These are phyloP conservation scores for Pyrenochaeta sp. DNA, from an alignment of 2,329 filamentous ascomycete species.

Conservation along the genomic window DNA sequence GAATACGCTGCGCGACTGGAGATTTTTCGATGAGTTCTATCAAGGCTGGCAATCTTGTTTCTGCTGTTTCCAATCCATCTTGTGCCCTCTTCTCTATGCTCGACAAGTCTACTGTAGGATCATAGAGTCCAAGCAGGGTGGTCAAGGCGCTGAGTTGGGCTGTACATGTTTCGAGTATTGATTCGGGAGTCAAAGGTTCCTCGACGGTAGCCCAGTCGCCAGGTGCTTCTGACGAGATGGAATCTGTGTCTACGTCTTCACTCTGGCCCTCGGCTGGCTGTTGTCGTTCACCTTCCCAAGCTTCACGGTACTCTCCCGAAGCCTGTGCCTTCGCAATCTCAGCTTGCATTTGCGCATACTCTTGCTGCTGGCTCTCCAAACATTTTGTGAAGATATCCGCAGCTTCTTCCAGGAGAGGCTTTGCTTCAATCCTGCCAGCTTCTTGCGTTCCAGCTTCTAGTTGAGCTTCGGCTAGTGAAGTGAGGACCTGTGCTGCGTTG, in stretches of 20 bases:
- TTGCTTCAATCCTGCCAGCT: constrained; percentile 55
- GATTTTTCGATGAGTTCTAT: constrained; percentile 49
- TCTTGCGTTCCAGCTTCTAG: constrained; percentile 60
- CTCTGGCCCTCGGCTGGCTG: constrained; percentile 13
- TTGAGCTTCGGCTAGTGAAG: constrained; percentile 69
- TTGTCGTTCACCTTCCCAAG: constrained; percentile 23
- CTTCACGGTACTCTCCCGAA: constrained; percentile 30
- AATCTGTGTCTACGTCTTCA: constrained; percentile 35
- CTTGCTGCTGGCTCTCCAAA: constrained; percentile 54
- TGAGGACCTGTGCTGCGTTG: constrained; percentile 75
- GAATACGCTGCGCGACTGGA: constrained; percentile 20
- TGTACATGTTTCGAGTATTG: constrained; percentile 73
- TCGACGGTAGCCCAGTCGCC: constrained; percentile 74
- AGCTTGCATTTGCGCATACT: constrained; percentile 53
- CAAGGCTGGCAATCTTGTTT: constrained; percentile 63
- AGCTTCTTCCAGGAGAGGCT: constrained; percentile 66
- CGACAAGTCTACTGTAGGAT: constrained; percentile 54
- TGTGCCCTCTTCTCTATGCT: constrained; percentile 67
- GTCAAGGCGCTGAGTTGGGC: constrained; percentile 65
- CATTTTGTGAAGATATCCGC: constrained; percentile 66
- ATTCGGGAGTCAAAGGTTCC: constrained; percentile 70
- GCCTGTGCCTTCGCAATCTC: constrained; percentile 43
- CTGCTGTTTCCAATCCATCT: constrained; percentile 61
- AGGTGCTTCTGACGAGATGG: constrained; percentile 44
- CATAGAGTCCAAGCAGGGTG: constrained; percentile 59